Evolutionary conservation across 495 filamentous ascomycete species (phyloP).

Genomic region (Tuber indicum): DNA sequence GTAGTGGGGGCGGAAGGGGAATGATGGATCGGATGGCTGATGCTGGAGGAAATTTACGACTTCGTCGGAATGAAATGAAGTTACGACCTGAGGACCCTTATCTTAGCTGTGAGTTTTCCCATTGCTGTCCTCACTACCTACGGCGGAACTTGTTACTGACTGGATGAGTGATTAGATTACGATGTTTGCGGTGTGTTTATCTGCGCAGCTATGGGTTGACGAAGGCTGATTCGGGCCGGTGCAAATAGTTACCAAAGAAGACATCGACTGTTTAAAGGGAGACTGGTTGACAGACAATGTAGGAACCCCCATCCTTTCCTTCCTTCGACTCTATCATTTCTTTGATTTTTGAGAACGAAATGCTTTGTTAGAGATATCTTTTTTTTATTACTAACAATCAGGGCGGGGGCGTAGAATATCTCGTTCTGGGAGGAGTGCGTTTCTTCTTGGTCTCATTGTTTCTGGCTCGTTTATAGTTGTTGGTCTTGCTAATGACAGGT

Average conservation of each 20-base stretch:
- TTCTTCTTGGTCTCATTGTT: slow-evolving; percentile 7
- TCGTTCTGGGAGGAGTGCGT: slow-evolving; percentile 97
- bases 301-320: slow-evolving; percentile 41
- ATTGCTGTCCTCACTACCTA: background rate
- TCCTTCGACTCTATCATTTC: slow-evolving; percentile 5
- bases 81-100: slow-evolving; percentile 65
- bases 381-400: slow-evolving; percentile 10
- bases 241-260: slow-evolving; percentile 68
- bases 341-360: background rate
- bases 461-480: slow-evolving; percentile 8
- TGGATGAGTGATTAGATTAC: slow-evolving; percentile 50
- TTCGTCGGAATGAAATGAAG: slow-evolving; percentile 42
- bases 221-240: slow-evolving; percentile 26
- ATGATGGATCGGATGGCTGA: slow-evolving; percentile 20
- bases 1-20: background rate
- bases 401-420: slow-evolving; percentile 56
- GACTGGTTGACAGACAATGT: slow-evolving; percentile 99
- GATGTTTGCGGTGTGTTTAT: slow-evolving; percentile 61
- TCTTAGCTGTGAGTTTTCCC: slow-evolving; percentile 57
- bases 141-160: slow-evolving; percentile 7
- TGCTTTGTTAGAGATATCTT: background rate
- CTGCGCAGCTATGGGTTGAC: slow-evolving; percentile 23
- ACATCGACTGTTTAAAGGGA: slow-evolving; percentile 76
- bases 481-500: slow-evolving; percentile 15
- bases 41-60: slow-evolving; percentile 20